Evolutionary conservation across 805 yeast genomes (phyloP).

Genomic region (Yarrowia sp.): DNA sequence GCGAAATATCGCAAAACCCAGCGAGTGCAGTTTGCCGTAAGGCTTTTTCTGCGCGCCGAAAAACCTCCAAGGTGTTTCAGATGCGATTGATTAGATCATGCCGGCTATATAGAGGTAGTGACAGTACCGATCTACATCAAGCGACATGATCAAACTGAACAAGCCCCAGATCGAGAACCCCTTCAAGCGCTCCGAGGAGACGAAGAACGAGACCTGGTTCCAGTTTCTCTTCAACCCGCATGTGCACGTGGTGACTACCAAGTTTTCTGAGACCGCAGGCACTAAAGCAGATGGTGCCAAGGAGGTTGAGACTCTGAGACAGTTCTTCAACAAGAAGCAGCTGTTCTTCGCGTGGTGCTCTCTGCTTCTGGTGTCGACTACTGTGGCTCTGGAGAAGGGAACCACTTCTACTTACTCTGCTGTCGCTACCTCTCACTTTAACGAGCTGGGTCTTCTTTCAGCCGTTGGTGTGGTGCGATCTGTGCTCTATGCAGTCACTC

Average conservation of each 20-base stretch:
- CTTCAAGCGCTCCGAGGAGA: background rate
- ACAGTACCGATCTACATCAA: too few relatives aligned
- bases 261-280: background rate
- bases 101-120: background rate
- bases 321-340: background rate
- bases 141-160: too few relatives aligned
- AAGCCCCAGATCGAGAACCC: background rate
- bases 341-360: constrained; percentile 18
- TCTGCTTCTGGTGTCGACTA: constrained; percentile 8
- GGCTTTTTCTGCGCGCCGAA: background rate
- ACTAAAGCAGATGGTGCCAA: constrained; percentile 9
- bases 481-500: constrained; percentile 42
- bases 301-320: background rate
- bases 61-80: constrained; percentile 8
- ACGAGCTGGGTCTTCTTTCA: constrained; percentile 43
- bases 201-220: background rate
- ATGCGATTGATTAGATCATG: constrained; percentile 8
- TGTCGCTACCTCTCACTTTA: constrained; percentile 44
- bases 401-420: constrained; percentile 33
- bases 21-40: background rate
- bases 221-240: background rate
- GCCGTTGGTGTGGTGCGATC: constrained; percentile 44
- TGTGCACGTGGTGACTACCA: background rate
- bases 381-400: constrained; percentile 1
- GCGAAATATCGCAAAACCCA: background rate